Percentiles rank a stretch among this genome's conserved stretches.
Evolutionary conservation across 257 asterid genomes (phyloP).

Genomic region (Gentiana dahurica): DNA sequence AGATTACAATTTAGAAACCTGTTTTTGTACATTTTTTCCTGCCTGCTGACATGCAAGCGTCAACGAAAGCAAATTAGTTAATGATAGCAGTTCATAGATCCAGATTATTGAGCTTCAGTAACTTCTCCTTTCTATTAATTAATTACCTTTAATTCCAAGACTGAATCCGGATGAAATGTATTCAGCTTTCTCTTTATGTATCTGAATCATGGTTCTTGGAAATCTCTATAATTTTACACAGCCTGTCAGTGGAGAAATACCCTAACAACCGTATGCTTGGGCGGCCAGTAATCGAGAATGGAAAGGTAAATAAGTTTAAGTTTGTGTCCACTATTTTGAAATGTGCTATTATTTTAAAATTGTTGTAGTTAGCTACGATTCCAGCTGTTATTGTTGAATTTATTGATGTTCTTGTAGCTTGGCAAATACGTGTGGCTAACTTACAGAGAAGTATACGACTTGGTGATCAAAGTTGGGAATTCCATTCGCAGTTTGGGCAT

Average conservation of each 20-base stretch:
- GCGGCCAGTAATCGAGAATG: slow-evolving; percentile 55
- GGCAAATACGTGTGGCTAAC: slow-evolving; percentile 76
- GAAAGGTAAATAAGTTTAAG: slow-evolving; percentile 42
- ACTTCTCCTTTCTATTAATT: no score
- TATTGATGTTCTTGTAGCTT: slow-evolving; percentile 38
- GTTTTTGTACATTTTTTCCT: no score
- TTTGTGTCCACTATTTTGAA: neutral
- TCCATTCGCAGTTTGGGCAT: slow-evolving; percentile 67
- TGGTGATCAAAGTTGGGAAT: slow-evolving; percentile 66
- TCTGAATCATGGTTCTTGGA: neutral
- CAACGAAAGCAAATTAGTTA: no score
- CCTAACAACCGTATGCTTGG: slow-evolving; percentile 91
- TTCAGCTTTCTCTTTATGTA: neutral
- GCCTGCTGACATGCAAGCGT: no score
- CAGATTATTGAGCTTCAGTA: no score
- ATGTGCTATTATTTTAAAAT: no score
- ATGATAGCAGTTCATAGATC: no score
- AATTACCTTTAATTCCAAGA: neutral
- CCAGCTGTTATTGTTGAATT: slow-evolving; percentile 4
- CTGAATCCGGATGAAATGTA: neutral
- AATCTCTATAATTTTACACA: slow-evolving; percentile 15
- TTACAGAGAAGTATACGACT: slow-evolving; percentile 65
- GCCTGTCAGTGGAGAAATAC: slow-evolving; percentile 68
- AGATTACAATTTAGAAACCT: no score
- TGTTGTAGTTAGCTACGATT: slow-evolving; percentile 1